Conservation (phyloP, 345 rosid species). For the Euphorbia tirucalli region DNA sequence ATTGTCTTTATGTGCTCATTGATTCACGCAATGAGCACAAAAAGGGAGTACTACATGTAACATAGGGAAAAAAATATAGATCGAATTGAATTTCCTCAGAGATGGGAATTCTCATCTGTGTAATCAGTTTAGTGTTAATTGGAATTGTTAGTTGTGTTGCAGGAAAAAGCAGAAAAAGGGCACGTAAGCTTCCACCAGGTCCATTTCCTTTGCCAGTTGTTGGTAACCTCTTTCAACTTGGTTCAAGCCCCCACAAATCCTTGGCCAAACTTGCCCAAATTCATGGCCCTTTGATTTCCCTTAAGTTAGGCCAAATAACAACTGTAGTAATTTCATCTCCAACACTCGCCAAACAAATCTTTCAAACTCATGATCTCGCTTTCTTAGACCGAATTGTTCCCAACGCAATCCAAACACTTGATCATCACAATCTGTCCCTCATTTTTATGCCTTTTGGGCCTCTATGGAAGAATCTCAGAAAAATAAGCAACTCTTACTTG, state of each 20-base stretch:
- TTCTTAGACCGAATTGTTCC: background rate
- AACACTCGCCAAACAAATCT: background rate
- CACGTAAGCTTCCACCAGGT: constrained; percentile 12
- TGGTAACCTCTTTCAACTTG: constrained; percentile 3
- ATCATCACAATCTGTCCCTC: background rate
- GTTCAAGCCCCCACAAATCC: background rate
- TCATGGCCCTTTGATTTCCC: constrained; percentile 11
- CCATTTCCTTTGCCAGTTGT: background rate
- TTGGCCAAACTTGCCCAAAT: constrained; percentile 1
- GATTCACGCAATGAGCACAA: too few species aligned
- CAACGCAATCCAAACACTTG: background rate
- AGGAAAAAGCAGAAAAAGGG: background rate
- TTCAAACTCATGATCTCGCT: constrained; percentile 6
- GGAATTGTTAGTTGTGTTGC: background rate
- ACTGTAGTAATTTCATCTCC: constrained; percentile 7
- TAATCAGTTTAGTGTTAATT: too few species aligned
- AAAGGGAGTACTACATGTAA: too few species aligned
- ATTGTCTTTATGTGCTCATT: too few species aligned
- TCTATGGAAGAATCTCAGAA: constrained; percentile 14
- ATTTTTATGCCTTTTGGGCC: background rate
- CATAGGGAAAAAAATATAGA: too few species aligned
- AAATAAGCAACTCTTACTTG: constrained; percentile 1
- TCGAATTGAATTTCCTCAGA: too few species aligned
- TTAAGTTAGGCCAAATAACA: constrained; percentile 4
- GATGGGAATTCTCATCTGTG: too few species aligned